Evolutionary conservation across 2,329 filamentous ascomycete genomes (phyloP), one percentile per base, ranked within the genome.

Genomic region (Epichloe coenophiala): DNA sequence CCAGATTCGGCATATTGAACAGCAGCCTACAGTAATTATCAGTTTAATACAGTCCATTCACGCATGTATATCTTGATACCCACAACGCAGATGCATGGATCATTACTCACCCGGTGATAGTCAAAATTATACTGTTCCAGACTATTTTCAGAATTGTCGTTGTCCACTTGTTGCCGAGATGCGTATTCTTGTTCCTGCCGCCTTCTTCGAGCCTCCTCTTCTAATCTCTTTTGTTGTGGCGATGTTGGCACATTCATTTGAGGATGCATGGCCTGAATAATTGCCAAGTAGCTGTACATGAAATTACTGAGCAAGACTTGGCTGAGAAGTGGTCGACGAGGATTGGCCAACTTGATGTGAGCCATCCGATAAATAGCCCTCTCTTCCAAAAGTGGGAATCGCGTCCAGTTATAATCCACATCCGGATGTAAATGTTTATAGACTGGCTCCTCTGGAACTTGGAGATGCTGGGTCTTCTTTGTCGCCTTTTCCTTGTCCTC

Each of bases 211-310:
- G 72, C 68, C 57, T 77, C 76, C 50, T 80, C 76, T 54, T 81
- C 77, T 48, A 78, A 66, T 48, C 74, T 72, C 61, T 79, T 80
- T 63, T 85, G 83, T 59, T 89, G 88, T 37, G 86, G 82, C 15
- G 86, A 90, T 37, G 86, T 79, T n/a, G 88, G 88, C 42, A 95
- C 83, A 60, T 94, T 87, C 69, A 96, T 87, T 62, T 95, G 88
- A 42, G 93, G 93, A 66, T 98, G 93, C 88, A 96, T 96, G 61
- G 94, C 89, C 69, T 98, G 93, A 44, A 98, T 93, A 67, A 97
- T 98, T 55, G 93, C 93, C 56, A 98, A 78, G 65, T 98, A 98
- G 51, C 89, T 93, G 71, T 98, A 98, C 93, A 98, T 98, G 68
- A 98, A 98, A 66, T 98, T 98, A 69, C 90, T 96, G 58, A 98